Percentiles rank a stretch among this genome's conserved stretches.
phyloP scores from a whole-genome alignment of 2,329 filamentous ascomycete species.

The Diaporthe sp. region DNA sequence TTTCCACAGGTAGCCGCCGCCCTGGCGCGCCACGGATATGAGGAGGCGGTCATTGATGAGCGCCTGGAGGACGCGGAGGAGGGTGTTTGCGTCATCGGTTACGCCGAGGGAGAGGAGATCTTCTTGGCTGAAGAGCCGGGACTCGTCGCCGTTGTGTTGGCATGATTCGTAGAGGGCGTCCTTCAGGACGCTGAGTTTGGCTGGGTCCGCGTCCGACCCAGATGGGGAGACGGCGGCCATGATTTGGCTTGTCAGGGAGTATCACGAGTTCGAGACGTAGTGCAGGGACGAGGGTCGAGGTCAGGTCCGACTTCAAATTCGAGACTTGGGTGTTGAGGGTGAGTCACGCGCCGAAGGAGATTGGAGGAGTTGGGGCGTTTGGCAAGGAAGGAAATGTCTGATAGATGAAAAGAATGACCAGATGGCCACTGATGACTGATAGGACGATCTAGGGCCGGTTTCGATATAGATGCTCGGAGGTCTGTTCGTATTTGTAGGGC shows the following conservation, averaged over 20 bases:
- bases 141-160: slow-evolving; percentile 36
- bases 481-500: background rate
- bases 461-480: background rate
- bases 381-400: background rate
- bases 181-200: slow-evolving; percentile 67
- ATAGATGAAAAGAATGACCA: background rate
- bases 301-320: background rate
- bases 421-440: background rate
- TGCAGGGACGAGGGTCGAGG: background rate
- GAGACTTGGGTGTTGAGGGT: background rate
- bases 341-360: slow-evolving; percentile 24
- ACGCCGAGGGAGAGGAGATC: slow-evolving; percentile 51
- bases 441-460: background rate
- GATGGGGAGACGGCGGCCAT: slow-evolving; percentile 38
- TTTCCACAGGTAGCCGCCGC: slow-evolving; percentile 67
- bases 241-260: background rate
- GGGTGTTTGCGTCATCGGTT: slow-evolving; percentile 66
- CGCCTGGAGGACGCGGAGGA: slow-evolving; percentile 69
- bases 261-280: background rate
- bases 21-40: slow-evolving; percentile 60
- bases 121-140: slow-evolving; percentile 39
- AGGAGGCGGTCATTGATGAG: slow-evolving; percentile 74
- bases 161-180: slow-evolving; percentile 70
- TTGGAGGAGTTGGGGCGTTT: background rate
- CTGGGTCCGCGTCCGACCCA: slow-evolving; percentile 45